Evolutionary conservation across 2,329 filamentous ascomycete species (phyloP), one percentile per base, ranked within the genome.

Genomic region (Aureobasidium vineae): DNA sequence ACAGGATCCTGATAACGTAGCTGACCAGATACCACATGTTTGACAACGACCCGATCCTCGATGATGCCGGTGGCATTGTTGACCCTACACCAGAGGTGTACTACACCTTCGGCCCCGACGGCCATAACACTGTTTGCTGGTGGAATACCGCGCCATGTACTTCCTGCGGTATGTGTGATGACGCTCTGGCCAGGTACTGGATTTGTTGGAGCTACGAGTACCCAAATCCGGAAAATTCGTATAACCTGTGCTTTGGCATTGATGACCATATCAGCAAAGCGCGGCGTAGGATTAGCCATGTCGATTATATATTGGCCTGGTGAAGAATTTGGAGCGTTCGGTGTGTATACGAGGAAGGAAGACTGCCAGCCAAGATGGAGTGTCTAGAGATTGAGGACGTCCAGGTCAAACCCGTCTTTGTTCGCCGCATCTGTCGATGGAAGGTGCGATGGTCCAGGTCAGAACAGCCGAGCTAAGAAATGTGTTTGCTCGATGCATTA

Each of bases 1-100:
- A 4, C 10, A 3, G 19, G 19, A 21, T 33, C 28, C 16, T 21
- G 10, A 23, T 47, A 63, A n/a, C 45, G 19, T 8, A 13, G 10
- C n/a, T 10, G 11, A 19, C 59, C 45, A 13, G 59, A 31, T 7
- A 63, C 43, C 7, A 38, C 43, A 2, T 31, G 19, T 31, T 63
- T 60, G n/a, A 60, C 56, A 28, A 60, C 36, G 19, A 60, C 31
- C 10, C 56, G 40, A 11, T 60, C 56, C 4, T 10, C 7, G 5
- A 60, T 60, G 3, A 6, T 15, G 3, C 11, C 5, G 13, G 16
- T 60, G 28, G 5, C 3, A 10, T 28, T 26, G 26, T 60, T 7
- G 41, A 60, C 36, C 1, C 23, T 15, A 41, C 56, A 60, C 56
- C 56, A 60, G n/a, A 60, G 10, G 28, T 60, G 56, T 23, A 60